phyloP scores from a whole-genome alignment of 345 rosid genomes.

The Geranium rotundifolium region DNA sequence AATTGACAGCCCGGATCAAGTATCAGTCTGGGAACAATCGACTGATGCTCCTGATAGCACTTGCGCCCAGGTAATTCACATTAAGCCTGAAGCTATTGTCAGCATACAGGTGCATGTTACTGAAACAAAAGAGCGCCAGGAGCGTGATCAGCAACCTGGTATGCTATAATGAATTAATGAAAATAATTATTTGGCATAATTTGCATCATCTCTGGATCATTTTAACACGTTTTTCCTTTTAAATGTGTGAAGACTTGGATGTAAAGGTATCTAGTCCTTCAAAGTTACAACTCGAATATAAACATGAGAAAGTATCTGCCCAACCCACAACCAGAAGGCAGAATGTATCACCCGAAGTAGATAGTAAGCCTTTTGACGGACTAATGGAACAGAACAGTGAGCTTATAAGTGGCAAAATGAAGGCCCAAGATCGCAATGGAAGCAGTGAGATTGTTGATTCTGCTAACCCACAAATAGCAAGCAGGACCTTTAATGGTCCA shows the following conservation, averaged over 20 bases:
- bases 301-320: slow-evolving; percentile 11
- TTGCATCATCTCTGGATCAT: background rate
- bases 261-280: background rate
- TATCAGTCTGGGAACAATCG: slow-evolving; percentile 28
- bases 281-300: slow-evolving; percentile 14
- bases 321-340: background rate
- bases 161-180: slow-evolving; percentile 6
- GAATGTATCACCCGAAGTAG: slow-evolving; percentile 11
- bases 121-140: slow-evolving; percentile 20
- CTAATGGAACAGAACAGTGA: slow-evolving; percentile 16
- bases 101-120: slow-evolving; percentile 18
- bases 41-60: slow-evolving; percentile 60
- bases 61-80: slow-evolving; percentile 51
- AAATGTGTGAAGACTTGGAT: slow-evolving; percentile 8
- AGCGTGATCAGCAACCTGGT: slow-evolving; percentile 27
- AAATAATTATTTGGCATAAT: background rate
- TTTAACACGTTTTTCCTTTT: background rate
- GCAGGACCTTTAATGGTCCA: slow-evolving; percentile 17
- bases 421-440: slow-evolving; percentile 9
- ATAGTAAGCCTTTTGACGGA: slow-evolving; percentile 16
- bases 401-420: slow-evolving; percentile 10
- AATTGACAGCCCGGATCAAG: slow-evolving; percentile 32
- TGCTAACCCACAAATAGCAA: slow-evolving; percentile 20
- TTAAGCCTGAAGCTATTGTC: slow-evolving; percentile 33
- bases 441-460: slow-evolving; percentile 12